Evolutionary conservation across 257 asterid species (phyloP).

Genomic region (Nicotiana sylvestris): DNA sequence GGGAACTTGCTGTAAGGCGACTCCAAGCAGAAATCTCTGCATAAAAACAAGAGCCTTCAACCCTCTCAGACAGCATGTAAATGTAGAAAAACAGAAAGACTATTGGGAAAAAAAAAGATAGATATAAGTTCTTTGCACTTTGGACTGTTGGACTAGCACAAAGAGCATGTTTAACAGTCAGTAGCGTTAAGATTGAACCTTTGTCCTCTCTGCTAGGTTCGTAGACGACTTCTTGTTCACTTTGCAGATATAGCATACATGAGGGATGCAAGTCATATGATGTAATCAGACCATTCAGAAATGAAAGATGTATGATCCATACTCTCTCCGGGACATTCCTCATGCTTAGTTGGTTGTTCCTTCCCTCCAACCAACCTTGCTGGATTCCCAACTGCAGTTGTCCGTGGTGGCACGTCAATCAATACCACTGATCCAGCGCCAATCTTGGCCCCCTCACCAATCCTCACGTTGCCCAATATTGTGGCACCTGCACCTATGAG

Average conservation of each 20-base stretch:
- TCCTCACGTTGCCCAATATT: conserved; percentile 53
- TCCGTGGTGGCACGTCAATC: conserved; percentile 52
- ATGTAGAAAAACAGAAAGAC: neutral
- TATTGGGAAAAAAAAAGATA: neutral
- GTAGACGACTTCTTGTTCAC: neutral
- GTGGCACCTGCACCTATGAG: conserved; percentile 73
- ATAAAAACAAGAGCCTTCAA: neutral
- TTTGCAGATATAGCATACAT: neutral
- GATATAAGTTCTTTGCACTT: neutral
- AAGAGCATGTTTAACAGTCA: neutral
- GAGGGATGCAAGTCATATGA: conserved; percentile 16
- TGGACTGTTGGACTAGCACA: neutral
- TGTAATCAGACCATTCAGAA: conserved; percentile 33
- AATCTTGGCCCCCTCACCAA: conserved; percentile 59
- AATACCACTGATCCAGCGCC: conserved; percentile 74
- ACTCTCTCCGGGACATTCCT: conserved; percentile 36
- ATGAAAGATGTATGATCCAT: conserved; percentile 42
- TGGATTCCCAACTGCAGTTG: conserved; percentile 78
- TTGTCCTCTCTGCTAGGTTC: neutral
- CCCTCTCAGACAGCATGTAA: neutral
- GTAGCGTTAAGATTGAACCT: neutral
- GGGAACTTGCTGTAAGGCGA: neutral
- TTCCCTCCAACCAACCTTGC: conserved; percentile 52
- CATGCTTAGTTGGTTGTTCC: conserved; percentile 24
- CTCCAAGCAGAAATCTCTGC: neutral